Conservation (phyloP, 192 early-diverging fungal genomes). For the Linnemannia exigua region DNA sequence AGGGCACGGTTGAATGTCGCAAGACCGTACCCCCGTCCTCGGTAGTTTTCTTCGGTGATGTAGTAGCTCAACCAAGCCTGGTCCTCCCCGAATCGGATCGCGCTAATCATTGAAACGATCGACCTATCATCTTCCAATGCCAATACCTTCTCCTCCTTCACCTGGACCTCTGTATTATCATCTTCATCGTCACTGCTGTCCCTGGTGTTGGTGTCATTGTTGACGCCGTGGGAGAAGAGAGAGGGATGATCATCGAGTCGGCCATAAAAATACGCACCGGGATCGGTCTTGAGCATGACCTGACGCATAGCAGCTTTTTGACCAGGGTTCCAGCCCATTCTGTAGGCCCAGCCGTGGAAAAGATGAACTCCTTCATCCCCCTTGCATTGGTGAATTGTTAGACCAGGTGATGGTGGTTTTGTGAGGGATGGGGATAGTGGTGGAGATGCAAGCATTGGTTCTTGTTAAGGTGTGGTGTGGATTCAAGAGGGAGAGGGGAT, state of each 20-base stretch:
- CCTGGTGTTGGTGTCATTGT: no score
- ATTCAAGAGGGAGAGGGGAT: no score
- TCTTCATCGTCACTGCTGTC: no score
- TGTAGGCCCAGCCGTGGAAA: not conserved
- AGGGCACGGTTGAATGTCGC: not conserved
- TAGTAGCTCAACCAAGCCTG: conserved; percentile 27
- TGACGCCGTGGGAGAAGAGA: no score
- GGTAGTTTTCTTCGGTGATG: conserved; percentile 14
- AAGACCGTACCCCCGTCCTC: conserved; percentile 26
- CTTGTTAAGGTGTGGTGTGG: no score
- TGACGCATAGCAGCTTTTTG: not conserved
- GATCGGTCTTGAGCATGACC: conserved; percentile 5
- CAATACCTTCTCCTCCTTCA: not conserved
- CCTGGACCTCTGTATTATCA: no score
- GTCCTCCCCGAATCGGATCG: conserved; percentile 9
- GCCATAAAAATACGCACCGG: not conserved
- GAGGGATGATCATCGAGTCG: no score
- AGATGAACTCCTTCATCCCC: not conserved
- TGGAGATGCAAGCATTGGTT: not conserved
- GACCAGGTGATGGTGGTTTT: no score
- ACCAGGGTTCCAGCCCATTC: not conserved
- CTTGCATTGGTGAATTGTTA: not conserved
- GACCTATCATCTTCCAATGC: no score
- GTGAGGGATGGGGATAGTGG: not conserved
- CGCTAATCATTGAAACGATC: conserved; percentile 6